Evolutionary conservation across 1,284 basidiomycete species (phyloP).

Genomic region (Malassezia slooffiae): DNA sequence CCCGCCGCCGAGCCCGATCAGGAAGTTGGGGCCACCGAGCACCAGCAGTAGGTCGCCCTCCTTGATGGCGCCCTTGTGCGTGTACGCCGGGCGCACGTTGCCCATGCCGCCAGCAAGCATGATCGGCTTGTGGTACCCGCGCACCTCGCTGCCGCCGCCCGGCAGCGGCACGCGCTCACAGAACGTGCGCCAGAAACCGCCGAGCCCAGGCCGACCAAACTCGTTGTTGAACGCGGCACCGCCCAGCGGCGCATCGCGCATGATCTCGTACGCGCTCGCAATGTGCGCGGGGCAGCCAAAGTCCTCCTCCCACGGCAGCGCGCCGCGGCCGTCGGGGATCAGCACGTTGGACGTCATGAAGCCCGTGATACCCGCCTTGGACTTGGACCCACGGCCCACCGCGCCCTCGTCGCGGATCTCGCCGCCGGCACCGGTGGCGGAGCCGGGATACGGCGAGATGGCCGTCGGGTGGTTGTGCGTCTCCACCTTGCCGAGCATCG

Average conservation of each 20-base stretch:
- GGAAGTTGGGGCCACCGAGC: conserved; percentile 88
- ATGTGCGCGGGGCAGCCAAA: conserved; percentile 81
- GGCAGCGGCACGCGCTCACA: conserved; percentile 32
- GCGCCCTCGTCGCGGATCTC: conserved; percentile 98
- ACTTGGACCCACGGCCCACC: conserved; percentile 84
- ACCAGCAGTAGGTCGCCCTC: conserved; percentile 57
- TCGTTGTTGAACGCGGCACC: conserved; percentile 97
- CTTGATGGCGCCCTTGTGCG: conserved; percentile 38
- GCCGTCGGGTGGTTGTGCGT: conserved; percentile 99
- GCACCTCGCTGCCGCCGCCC: conserved; percentile 53
- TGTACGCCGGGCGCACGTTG: conserved; percentile 56
- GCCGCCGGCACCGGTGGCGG: conserved; percentile 92
- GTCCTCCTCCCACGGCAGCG: conserved; percentile 40
- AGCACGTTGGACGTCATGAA: conserved; percentile 86
- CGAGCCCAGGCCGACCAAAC: conserved; percentile 74
- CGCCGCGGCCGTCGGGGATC: conserved; percentile 23
- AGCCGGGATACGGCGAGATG: conserved; percentile 92
- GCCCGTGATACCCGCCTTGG: conserved; percentile 86
- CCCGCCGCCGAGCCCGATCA: conserved; percentile 92
- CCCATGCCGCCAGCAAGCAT: conserved; percentile 98
- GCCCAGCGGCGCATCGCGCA: conserved; percentile 89
- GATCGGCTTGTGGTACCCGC: conserved; percentile 98
- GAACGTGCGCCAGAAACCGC: conserved; percentile 50
- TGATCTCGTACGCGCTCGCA: conserved; percentile 86
- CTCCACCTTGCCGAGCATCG: conserved; percentile 92